Conservation (phyloP, 1,139 yeast species). For the Diutina ranongensis region DNA sequence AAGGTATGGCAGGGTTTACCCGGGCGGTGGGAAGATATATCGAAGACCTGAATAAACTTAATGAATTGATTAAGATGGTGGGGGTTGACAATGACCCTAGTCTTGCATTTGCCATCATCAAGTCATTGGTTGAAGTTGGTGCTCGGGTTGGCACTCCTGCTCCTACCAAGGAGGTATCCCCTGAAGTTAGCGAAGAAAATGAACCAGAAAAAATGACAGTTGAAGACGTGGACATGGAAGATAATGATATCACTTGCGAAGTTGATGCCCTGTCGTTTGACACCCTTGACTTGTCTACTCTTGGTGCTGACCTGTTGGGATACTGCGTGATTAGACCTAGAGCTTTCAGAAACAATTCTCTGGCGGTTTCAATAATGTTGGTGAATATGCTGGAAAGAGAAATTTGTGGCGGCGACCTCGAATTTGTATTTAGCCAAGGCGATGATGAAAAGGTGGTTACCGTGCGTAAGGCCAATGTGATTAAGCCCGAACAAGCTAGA, state of each 20-base stretch:
- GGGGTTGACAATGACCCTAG: neutral
- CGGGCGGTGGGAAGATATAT: neutral
- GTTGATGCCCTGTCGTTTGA: neutral
- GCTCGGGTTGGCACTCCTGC: neutral
- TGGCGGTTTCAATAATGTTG: conserved; percentile 4
- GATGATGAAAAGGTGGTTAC: conserved; percentile 1
- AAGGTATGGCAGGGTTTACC: neutral
- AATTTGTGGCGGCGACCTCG: neutral
- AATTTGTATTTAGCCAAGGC: neutral
- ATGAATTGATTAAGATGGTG: neutral
- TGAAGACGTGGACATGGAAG: neutral
- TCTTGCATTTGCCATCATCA: neutral
- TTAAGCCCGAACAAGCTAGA: conserved; percentile 5
- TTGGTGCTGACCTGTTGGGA: neutral
- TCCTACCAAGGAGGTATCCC: neutral
- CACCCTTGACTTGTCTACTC: neutral
- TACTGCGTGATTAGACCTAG: neutral
- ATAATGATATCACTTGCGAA: neutral
- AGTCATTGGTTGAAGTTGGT: neutral
- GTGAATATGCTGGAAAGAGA: neutral
- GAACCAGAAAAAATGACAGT: neutral
- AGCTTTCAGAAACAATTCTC: neutral
- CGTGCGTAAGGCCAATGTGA: neutral
- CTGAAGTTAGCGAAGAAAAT: neutral
- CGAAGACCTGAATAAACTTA: neutral